Base-by-base conservation (phyloP, 768 basidiomycete species). In the Erythrobasidium yunnanense region DNA sequence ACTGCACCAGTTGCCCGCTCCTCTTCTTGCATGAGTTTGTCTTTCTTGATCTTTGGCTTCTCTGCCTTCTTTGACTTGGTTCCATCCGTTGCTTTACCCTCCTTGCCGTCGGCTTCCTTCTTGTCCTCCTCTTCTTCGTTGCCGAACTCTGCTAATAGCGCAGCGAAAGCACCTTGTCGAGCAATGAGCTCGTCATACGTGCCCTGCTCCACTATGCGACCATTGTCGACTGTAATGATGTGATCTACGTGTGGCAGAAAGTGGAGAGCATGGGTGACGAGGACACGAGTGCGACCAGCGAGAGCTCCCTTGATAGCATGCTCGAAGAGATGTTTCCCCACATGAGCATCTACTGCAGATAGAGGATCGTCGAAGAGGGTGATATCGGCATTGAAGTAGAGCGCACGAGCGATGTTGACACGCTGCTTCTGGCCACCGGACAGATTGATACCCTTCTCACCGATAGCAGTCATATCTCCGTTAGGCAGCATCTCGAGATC, bases 181-280 rank as follows among this genome's bases (percentile, higher is more conserved):
- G 75, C 76, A 77, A 88, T 84, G 34, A 95, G 80, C 55, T 87
- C 84, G 0, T 77, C 73, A 70, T 87, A 92, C 1, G 88, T 87
- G 1, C 90, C 90, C n/a, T 81, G 82, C 75, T 92, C 90, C 13
- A 81, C 81, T 55, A 95, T 83, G 35, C 78, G 80, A 4, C 91
- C 90, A 35, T 89, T 84, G 13, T 81, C 80, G 54, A 95, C 77
- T 29, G 84, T 84, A 71, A 84, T 85, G 73, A 95, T 87, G 73
- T 88, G 87, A 74, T 95, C 90, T 27, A 89, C 87, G 67, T 87
- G 81, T 1, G 87, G 87, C 32, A 95, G 81, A 79, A 92, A 90
- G 76, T 93, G 90, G 7, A 95, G 80, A 1, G 88, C 89, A 72
- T 92, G 90, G 0, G 91, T 95, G 52, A 95, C 89, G 53, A 95